phyloP scores from a whole-genome alignment of 805 yeast genomes.

The Kurtzmaniella cleridarum region DNA sequence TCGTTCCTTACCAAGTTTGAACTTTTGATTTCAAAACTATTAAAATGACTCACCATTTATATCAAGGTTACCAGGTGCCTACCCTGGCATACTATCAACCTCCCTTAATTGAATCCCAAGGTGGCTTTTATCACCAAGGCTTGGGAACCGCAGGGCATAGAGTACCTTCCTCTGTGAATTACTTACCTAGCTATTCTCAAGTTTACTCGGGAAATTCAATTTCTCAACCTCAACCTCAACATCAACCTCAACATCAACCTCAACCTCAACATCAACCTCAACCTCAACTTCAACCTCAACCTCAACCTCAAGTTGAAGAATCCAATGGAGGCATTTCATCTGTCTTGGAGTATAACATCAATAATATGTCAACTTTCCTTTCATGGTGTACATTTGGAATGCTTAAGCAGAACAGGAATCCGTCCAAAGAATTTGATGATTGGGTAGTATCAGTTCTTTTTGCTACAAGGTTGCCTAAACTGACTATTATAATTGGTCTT shows the following conservation, averaged over 20 bases:
- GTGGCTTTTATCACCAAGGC: slow-evolving; percentile 14
- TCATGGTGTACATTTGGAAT: slow-evolving; percentile 69
- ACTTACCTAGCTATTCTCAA: slow-evolving; percentile 13
- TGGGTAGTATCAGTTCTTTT: slow-evolving; percentile 64
- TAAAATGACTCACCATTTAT: slow-evolving; percentile 2
- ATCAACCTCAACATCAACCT: slow-evolving; percentile 8
- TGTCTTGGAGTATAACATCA: slow-evolving; percentile 74
- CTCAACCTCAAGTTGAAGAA: slow-evolving; percentile 9
- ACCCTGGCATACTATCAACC: neutral
- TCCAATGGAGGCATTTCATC: slow-evolving; percentile 69
- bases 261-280: slow-evolving; percentile 4
- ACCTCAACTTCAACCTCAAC: slow-evolving; percentile 5
- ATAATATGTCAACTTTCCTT: slow-evolving; percentile 73
- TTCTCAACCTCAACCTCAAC: slow-evolving; percentile 4
- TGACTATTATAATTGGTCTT: slow-evolving; percentile 74
- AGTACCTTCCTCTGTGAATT: slow-evolving; percentile 22
- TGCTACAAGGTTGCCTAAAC: slow-evolving; percentile 83
- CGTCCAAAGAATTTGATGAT: slow-evolving; percentile 49
- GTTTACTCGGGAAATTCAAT: neutral
- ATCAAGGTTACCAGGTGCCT: slow-evolving; percentile 4
- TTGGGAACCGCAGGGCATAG: slow-evolving; percentile 38
- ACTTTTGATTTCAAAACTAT: slow-evolving; percentile 5
- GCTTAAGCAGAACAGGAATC: slow-evolving; percentile 44
- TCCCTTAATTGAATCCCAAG: neutral
- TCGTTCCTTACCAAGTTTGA: slow-evolving; percentile 14